Conservation (phyloP, 768 basidiomycete species). For the Lentinula guzmanii region DNA sequence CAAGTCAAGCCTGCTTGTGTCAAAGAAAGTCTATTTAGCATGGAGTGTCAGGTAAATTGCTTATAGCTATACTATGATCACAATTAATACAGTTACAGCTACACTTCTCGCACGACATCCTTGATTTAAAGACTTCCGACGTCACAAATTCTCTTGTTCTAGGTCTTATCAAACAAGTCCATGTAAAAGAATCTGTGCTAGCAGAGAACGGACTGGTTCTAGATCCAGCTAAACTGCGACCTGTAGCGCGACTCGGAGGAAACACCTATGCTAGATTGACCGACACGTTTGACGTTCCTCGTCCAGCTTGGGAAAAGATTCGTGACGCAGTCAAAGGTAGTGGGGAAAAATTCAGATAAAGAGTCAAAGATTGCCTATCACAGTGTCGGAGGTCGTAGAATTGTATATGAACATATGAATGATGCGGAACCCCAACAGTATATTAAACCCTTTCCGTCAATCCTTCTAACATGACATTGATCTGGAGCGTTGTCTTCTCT, state of each 20-base stretch:
- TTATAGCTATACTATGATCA: conserved; percentile 9
- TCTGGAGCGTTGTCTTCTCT: neutral
- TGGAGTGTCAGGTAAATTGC: conserved; percentile 53
- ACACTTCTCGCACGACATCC: conserved; percentile 44
- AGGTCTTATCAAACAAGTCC: conserved; percentile 48
- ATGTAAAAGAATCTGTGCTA: conserved; percentile 45
- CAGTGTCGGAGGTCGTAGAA: too few species aligned
- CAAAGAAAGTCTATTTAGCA: conserved; percentile 48
- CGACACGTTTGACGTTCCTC: conserved; percentile 41
- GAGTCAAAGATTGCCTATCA: neutral
- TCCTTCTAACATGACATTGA: neutral
- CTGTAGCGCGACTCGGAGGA: conserved; percentile 52
- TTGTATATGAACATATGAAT: too few species aligned
- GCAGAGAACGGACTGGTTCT: conserved; percentile 31
- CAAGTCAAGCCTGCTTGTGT: conserved; percentile 47
- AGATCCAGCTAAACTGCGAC: conserved; percentile 41
- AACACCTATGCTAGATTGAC: conserved; percentile 42
- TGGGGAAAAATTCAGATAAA: too few species aligned
- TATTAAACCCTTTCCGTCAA: neutral
- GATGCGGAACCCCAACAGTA: too few species aligned
- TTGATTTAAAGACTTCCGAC: conserved; percentile 26
- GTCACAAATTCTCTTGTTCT: conserved; percentile 41
- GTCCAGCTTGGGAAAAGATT: conserved; percentile 28
- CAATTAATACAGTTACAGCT: conserved; percentile 25
- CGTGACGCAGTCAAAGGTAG: conserved; percentile 1